Evolutionary conservation across 2,329 filamentous ascomycete species (phyloP).

Genomic region (Blumeria graminis): DNA sequence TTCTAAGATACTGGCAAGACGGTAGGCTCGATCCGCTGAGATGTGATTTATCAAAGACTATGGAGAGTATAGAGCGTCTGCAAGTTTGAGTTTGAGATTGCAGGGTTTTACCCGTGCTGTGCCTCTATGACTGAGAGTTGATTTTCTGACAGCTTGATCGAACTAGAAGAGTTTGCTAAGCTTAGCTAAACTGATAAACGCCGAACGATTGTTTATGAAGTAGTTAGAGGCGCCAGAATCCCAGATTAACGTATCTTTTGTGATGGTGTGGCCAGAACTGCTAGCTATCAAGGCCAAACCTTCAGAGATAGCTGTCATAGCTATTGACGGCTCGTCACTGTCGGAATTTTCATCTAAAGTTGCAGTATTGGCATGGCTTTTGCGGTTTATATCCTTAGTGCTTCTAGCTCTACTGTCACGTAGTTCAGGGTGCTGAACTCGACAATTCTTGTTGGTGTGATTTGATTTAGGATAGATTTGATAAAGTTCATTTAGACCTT

Average conservation of each 20-base stretch:
- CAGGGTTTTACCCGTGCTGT: neutral
- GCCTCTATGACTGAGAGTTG: neutral
- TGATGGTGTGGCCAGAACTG: neutral
- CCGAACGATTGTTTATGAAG: slow-evolving; percentile 1
- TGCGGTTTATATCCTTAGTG: too few species aligned
- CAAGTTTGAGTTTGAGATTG: neutral
- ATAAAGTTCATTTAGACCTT: too few species aligned
- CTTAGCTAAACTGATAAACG: neutral
- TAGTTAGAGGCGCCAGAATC: neutral
- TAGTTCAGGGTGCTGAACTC: too few species aligned
- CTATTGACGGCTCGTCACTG: neutral
- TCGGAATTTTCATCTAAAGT: neutral
- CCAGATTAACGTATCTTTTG: neutral
- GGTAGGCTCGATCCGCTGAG: neutral
- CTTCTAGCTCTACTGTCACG: too few species aligned
- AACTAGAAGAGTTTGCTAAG: neutral
- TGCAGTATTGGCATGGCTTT: neutral
- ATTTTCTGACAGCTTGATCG: neutral
- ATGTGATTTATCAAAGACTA: neutral
- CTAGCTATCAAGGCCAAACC: neutral
- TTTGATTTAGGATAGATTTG: too few species aligned
- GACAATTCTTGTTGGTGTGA: too few species aligned
- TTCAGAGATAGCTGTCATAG: neutral
- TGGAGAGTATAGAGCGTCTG: neutral
- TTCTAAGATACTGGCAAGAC: neutral